Percentiles rank a stretch among this genome's conserved stretches.
phyloP scores from a whole-genome alignment of 495 filamentous ascomycete species.

The Trichoderma virens region DNA sequence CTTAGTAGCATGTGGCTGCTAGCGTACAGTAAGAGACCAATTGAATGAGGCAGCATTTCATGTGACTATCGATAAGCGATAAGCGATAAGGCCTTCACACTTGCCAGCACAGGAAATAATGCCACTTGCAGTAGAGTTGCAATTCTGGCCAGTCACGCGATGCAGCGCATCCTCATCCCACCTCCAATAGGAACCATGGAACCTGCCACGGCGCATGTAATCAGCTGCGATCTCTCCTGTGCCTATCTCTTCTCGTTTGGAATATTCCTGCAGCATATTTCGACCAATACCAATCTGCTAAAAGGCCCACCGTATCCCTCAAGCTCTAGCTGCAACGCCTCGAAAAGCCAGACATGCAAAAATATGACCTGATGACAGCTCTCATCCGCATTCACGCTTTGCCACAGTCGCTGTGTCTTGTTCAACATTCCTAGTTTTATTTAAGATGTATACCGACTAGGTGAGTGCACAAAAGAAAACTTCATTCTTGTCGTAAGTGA shows the following conservation, averaged over 20 bases:
- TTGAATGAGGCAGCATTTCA: too few relatives aligned
- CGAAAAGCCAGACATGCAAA: not conserved
- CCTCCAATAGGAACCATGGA: conserved; percentile 1
- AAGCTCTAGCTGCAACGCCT: not conserved
- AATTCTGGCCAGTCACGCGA: not conserved
- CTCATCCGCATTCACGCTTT: not conserved
- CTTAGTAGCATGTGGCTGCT: too few relatives aligned
- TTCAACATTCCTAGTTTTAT: too few relatives aligned
- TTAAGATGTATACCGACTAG: too few relatives aligned
- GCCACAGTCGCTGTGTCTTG: not conserved
- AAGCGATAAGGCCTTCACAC: not conserved
- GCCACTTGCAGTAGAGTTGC: not conserved
- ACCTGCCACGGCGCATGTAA: not conserved
- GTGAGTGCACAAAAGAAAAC: conserved; percentile 6
- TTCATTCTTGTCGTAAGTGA: conserved; percentile 1
- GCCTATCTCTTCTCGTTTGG: conserved; percentile 5
- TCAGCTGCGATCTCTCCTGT: conserved; percentile 1
- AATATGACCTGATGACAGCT: not conserved
- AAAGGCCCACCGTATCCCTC: not conserved
- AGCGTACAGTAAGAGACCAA: too few relatives aligned
- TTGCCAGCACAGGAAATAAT: not conserved
- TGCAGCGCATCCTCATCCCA: not conserved
- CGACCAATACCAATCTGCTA: conserved; percentile 6
- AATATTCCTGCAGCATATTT: not conserved
- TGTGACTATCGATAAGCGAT: not conserved